Evolutionary conservation across 1,284 basidiomycete species (phyloP).

Genomic region (Rhodotorula sp.): DNA sequence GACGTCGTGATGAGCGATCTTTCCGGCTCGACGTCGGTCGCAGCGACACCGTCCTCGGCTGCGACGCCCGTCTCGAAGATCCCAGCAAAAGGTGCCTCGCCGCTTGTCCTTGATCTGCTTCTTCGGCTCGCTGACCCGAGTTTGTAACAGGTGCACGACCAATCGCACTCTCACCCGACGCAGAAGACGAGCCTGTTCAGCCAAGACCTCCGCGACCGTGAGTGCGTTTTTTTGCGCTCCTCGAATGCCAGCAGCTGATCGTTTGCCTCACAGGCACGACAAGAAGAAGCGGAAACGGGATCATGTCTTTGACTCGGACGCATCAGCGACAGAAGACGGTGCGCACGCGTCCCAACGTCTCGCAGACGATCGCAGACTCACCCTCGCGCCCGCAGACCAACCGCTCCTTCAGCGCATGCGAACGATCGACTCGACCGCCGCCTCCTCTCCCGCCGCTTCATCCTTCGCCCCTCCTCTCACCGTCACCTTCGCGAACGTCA

Average conservation of each 20-base stretch:
- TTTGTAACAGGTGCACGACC: not conserved
- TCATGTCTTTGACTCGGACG: slow-evolving; percentile 36
- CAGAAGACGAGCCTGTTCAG: slow-evolving; percentile 29
- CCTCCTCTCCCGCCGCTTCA: not conserved
- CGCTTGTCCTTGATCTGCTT: too few relatives aligned
- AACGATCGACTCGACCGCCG: slow-evolving; percentile 19
- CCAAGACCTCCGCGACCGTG: slow-evolving; percentile 29
- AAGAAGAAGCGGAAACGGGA: slow-evolving; percentile 41
- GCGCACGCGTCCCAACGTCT: not conserved
- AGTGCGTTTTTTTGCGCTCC: not conserved
- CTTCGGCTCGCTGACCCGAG: not conserved
- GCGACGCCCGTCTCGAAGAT: not conserved
- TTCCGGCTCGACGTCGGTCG: not conserved
- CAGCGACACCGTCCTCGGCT: not conserved
- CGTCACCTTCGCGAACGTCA: not conserved
- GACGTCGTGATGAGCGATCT: slow-evolving; percentile 15
- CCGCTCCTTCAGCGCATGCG: slow-evolving; percentile 25
- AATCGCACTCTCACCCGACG: slow-evolving; percentile 16
- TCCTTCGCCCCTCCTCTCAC: not conserved
- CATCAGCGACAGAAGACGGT: slow-evolving; percentile 29
- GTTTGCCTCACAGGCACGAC: slow-evolving; percentile 12
- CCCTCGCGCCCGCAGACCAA: not conserved
- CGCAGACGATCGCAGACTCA: not conserved
- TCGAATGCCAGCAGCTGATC: fast-evolving
- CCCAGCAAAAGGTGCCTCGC: not conserved